Base-by-base conservation (phyloP, 257 asterid species). In the Capsicum pubescens region DNA sequence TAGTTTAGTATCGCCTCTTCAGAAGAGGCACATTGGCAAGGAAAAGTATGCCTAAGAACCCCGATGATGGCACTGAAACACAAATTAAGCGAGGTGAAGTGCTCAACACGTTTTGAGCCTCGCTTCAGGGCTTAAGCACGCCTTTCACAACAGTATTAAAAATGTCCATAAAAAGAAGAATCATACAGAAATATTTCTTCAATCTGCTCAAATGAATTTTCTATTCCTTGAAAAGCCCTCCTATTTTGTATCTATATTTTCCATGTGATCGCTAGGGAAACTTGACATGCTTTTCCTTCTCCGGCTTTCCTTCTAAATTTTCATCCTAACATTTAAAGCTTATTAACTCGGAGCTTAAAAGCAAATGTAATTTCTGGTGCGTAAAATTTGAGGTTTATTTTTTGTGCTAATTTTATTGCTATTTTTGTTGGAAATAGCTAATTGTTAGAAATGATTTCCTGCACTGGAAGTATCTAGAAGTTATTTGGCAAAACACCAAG, bases 271-370 rank as follows among this genome's bases (percentile, higher is more conserved):
- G 5, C n/a, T 35, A 32, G 72, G 7, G 72, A 46, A 66, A 32
- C 17, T 66, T 66, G 46, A 6, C 72, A 66, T 10, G 0, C 46
- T 66, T 66, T 32, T n/a, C 72, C 6, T 12, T 66, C 1, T 66
- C 72, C 46, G 7, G 32, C 13, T 66, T 66, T 35, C 59, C 72
- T 66, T 66, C 46, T 66, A 66, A 66, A 64, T 64, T 64, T 66
- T 17, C 72, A 66, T 66, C 46, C 46, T 13, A 32, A 17, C 15
- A 66, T 46, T 66, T 32, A 15, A 12, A 66, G 35, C 9, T 66
- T 66, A 66, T 32, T 13, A 66, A 35, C 10, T 66, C 11, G 15
- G 32, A 66, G 3, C 72, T 66, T 32, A 6, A 66, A 66, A 63
- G 39, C 10, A 66, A 32, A 64, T 35, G 42, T 26, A 42, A 64